Evolutionary conservation across 192 early-diverging fungal genomes (phyloP), one percentile per base, ranked within the genome.

Genomic region (Coemansia sp.): DNA sequence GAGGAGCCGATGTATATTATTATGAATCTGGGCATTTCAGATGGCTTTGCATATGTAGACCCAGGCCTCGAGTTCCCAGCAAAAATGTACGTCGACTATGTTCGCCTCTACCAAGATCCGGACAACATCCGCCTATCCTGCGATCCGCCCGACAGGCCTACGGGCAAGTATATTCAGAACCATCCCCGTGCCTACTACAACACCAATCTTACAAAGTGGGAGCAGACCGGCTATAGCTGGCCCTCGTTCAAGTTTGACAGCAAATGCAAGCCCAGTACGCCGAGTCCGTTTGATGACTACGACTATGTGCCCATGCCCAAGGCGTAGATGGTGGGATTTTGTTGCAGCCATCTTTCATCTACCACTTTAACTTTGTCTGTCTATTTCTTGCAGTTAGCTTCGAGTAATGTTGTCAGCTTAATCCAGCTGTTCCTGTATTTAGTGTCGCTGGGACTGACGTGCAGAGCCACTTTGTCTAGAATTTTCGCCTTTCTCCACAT

Each of bases 1-100:
- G 83, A 86, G 56, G 85, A 86, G 63, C 85, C 85, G 61, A 86
- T 86, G 85, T 86, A 80, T 54, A 85, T 86, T 27, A 85, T 86
- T 33, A 67, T 86, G 67, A 84, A 84, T 39, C 67, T 86, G 58
- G 85, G 82, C 10, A 74, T 86, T 36, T 71, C 84, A 0, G 22
- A 30, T 22, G 67, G 79, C 22, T 84, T 84, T 59, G 70, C 75
- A 5, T 72, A 72, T 27, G 84, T 85, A 36, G 70, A 78, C 25
- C 65, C 76, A 1, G 60, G 67, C 2, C 61, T 85, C 10, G 21
- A 55, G 19, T 72, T 84, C 67, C 84, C 84, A 9, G 82, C 82
- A 21, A 67, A 75, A 30, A 84, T 86, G 84, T 76, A 78, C 51
- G 56, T 86, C 27, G 85, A 86, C 79, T 86, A 86, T 42, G 68